phyloP scores from a whole-genome alignment of 2,329 filamentous ascomycete genomes.

The Biscogniauxia mediterranea region DNA sequence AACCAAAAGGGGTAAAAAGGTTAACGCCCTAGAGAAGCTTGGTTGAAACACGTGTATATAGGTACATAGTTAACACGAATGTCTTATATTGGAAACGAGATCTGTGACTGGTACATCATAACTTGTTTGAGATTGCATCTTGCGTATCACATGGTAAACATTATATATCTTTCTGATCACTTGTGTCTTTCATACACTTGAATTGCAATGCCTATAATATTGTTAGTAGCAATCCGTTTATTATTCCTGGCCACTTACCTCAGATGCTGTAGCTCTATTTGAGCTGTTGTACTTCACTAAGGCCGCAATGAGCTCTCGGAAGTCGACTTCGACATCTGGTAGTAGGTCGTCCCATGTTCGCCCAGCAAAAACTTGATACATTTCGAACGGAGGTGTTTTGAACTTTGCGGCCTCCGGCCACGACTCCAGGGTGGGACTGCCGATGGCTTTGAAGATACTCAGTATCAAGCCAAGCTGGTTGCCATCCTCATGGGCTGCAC shows the following conservation, averaged over 20 bases:
- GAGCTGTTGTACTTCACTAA: slow-evolving; percentile 73
- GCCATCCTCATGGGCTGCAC: slow-evolving; percentile 70
- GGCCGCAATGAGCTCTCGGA: slow-evolving; percentile 62
- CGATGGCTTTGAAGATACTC: slow-evolving; percentile 88
- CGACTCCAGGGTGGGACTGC: slow-evolving; percentile 73
- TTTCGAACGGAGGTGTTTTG: slow-evolving; percentile 79
- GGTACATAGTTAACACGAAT: no score
- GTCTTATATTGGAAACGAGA: no score
- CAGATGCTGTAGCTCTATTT: slow-evolving; percentile 62
- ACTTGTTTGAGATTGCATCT: neutral
- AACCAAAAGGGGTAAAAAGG: neutral
- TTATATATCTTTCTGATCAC: neutral
- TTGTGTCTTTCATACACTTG: slow-evolving; percentile 12
- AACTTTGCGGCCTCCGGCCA: slow-evolving; percentile 80
- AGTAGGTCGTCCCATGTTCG: slow-evolving; percentile 70
- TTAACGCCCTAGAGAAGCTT: neutral
- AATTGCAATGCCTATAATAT: slow-evolving; percentile 16
- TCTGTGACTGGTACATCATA: neutral
- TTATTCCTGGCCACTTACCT: slow-evolving; percentile 40
- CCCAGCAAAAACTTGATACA: slow-evolving; percentile 73
- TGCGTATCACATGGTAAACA: neutral
- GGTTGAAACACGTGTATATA: no score
- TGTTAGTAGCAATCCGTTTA: slow-evolving; percentile 2
- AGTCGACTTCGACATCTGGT: slow-evolving; percentile 54
- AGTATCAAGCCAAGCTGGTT: slow-evolving; percentile 88